Evolutionary conservation across 306 rosid species (phyloP), one percentile per base, ranked within the genome.

Genomic region (Ziziphus jujuba): DNA sequence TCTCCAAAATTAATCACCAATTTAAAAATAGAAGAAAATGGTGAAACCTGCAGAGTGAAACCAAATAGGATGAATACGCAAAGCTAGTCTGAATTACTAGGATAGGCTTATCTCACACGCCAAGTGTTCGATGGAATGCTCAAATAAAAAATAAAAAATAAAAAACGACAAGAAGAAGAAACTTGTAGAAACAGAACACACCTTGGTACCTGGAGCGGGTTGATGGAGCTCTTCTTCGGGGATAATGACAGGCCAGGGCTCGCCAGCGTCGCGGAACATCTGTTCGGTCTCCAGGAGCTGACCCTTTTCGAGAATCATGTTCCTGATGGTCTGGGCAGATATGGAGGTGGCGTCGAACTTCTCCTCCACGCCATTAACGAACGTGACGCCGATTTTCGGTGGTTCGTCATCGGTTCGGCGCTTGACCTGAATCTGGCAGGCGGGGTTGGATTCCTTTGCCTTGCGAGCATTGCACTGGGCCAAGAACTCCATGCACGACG

Each of bases 401-500:
- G 90, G 85, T 13, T 82, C 83, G 22, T 86, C 92, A 40, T 85
- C 95, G 56, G 85, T 88, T 9, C 87, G 81, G 61, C 99, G 99
- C 83, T 90, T 93, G 38, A 93, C 96, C 25, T 74, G 79, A 16
- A 93, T 79, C 59, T 89, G 89, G 31, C 97, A 90, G 6, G 87
- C 77, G 7, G 98, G 97, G 63, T 90, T 90, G 0, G 96, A 90
- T 48, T 93, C 98, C 68, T 84, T 88, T 10, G 98, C 97, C 77
- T 90, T 86, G 44, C 85, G 80, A 0, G 97, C 93, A 34, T 93
- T 90, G 85, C 99, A 93, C 77, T 93, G 97, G 0, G 97, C 97
- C 62, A 93, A 56, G 74, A 93, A 93, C 75, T 93, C 98, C 90
- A 93, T 80, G 72, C 97, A 93, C 11, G 96, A 90, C 0, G 98